Conservation (phyloP, 768 basidiomycete genomes). For the Boletus fagicola region DNA sequence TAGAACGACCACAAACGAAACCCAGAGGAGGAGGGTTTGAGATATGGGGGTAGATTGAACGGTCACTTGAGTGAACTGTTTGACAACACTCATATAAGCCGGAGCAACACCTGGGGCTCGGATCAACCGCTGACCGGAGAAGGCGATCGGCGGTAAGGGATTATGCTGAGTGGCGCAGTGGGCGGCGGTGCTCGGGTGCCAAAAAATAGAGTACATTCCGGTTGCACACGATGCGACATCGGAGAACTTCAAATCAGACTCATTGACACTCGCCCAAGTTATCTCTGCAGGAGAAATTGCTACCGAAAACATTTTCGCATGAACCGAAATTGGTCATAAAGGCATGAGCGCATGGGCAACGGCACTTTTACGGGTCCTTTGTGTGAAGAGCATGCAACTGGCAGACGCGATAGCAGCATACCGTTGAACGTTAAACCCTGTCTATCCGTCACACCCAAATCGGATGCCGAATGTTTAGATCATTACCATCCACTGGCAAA, state of each 20-base stretch:
- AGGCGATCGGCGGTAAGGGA: constrained; percentile 1
- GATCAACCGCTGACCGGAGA: constrained; percentile 2
- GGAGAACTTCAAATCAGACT: constrained; percentile 7
- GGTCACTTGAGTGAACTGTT: background rate
- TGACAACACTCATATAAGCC: constrained; percentile 10
- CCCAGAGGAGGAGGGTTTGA: background rate
- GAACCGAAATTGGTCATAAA: background rate
- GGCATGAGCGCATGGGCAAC: background rate
- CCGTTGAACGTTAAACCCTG: no score
- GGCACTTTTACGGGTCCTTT: constrained; percentile 1
- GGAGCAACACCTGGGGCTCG: background rate
- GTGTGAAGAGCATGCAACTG: background rate
- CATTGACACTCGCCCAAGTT: background rate
- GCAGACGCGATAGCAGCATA: no score
- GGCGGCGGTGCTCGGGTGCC: background rate
- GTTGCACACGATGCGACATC: background rate
- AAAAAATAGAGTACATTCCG: background rate
- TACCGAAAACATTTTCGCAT: background rate
- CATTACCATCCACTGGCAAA: no score
- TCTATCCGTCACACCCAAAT: no score
- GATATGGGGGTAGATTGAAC: background rate
- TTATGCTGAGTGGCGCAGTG: background rate
- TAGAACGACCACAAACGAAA: background rate
- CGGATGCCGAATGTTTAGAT: no score
- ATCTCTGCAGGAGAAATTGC: constrained; percentile 2